Evolutionary conservation across 1,284 basidiomycete species (phyloP), one percentile per base, ranked within the genome.

Genomic region (Cryptococcus sp.): DNA sequence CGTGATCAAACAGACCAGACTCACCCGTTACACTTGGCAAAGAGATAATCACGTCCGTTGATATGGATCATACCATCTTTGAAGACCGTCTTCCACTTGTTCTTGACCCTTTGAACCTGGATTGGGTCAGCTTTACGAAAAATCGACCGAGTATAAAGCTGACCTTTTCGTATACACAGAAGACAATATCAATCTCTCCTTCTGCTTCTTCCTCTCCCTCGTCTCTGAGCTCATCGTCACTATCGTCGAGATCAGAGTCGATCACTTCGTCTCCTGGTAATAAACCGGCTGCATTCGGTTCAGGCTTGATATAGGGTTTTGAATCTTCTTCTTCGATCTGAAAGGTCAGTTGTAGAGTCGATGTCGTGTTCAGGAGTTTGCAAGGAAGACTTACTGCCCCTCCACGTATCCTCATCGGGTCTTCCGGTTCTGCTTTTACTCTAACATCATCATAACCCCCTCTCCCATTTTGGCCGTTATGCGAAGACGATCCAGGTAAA

Each of bases 21-120:
- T 67, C 56, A 75, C 76, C 76, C 76, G 44, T 67, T 94, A 79
- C 95, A 98, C 76, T 97, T 96, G 57, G 89, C 85, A 73, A 99
- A 99, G 33, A 98, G 83, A 78, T 98, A 99, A 72, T 99, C 96
- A 66, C 89, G 89, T 32, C 95, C 94, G 65, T 97, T 95, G 64
- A 98, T 85, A 68, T 94, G 91, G 55, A 98, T 91, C 84, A 98
- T 92, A 13, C 96, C 96, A 68, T 98, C 96, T 78, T 96, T 96
- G 59, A 99, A 83, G n/a, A 93, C 87, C 58, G 94, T 96, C 81
- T 98, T 98, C 96, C 96, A 99, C 81, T 98, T 99, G 82, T 98
- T 98, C 80, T 98, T 98, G 34, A 98, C 94, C 23, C 96, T 84
- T 57, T 94, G 91, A 38, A 97, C 93, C 92, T 94, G 60, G 5